A percentile compares a stretch with the other conserved stretches of the same genome.
phyloP scores from a whole-genome alignment of 2,329 filamentous ascomycete species.

The Calonectria hawksworthii region DNA sequence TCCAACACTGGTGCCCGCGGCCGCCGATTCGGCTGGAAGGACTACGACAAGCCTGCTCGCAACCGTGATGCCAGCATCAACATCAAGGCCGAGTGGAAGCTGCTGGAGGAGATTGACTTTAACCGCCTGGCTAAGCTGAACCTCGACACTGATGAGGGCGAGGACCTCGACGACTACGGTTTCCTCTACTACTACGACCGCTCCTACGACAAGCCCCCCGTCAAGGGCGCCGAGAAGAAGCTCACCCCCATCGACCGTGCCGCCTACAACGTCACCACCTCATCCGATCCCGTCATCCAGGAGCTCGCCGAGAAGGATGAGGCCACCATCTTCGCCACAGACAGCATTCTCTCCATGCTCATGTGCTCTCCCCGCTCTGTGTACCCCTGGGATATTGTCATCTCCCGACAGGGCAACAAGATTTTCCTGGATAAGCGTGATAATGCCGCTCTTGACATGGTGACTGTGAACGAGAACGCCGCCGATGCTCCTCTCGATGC shows the following conservation, averaged over 20 bases:
- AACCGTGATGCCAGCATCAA: conserved; percentile 97
- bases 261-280: conserved; percentile 98
- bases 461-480: conserved; percentile 99
- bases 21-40: conserved; percentile 97
- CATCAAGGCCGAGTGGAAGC: conserved; percentile 94
- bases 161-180: conserved; percentile 94
- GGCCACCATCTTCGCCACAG: conserved; percentile 96
- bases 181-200: conserved; percentile 99
- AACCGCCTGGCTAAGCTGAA: conserved; percentile 95
- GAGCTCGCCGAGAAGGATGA: conserved; percentile 96
- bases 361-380: conserved; percentile 98
- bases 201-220: conserved; percentile 91
- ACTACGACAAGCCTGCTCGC: conserved; percentile 97
- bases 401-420: conserved; percentile 93
- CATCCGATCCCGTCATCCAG: conserved; percentile 95
- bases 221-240: conserved; percentile 90
- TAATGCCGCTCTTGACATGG: conserved; percentile 93
- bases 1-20: conserved; percentile 79
- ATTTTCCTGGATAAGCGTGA: conserved; percentile 99
- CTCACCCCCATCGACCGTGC: conserved; percentile 92
- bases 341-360: conserved; percentile 98
- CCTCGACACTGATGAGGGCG: conserved; percentile 92
- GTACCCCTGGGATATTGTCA: conserved; percentile 98
- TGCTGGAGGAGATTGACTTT: conserved; percentile 99
- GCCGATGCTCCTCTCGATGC: conserved; percentile 93